These are phyloP conservation scores for Monosiga brevicollis DNA, from an alignment of 78 protist genomes.

Conservation along the genomic window DNA sequence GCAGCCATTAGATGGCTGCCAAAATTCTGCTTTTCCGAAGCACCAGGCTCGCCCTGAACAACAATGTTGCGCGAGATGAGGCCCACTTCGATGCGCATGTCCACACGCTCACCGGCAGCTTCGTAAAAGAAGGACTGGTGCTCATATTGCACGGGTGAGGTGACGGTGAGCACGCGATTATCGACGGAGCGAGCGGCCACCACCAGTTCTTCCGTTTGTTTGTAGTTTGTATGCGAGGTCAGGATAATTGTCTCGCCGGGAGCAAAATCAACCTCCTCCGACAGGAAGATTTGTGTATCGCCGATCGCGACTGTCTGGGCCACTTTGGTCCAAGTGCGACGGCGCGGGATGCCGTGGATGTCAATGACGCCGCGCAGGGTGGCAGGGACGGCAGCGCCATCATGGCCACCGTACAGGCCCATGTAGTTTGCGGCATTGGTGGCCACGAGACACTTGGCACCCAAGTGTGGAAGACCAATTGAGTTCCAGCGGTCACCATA, in stretches of 20 bases:
- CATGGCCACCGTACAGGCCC: too few relatives aligned
- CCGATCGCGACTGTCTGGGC: slow-evolving; percentile 1
- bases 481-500: not conserved
- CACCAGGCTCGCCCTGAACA: slow-evolving; percentile 16
- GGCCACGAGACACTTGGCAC: not conserved
- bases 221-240: slow-evolving; percentile 21
- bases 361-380: not conserved
- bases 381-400: not conserved
- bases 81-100: slow-evolving; percentile 42
- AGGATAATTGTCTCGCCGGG: slow-evolving; percentile 23
- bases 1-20: slow-evolving; percentile 42
- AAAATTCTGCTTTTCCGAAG: not conserved
- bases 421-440: not conserved
- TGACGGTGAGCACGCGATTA: not conserved
- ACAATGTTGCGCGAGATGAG: slow-evolving; percentile 37
- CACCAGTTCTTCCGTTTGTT: slow-evolving; percentile 18
- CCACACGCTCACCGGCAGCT: not conserved
- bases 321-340: not conserved
- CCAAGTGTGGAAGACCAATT: not conserved
- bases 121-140: slow-evolving; percentile 10
- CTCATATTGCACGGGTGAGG: not conserved
- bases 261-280: slow-evolving; percentile 5
- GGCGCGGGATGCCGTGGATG: not conserved
- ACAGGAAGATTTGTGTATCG: slow-evolving; percentile 8
- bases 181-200: not conserved